These are phyloP conservation scores for Gliomastix tumulicola DNA, from an alignment of 2,329 filamentous ascomycete genomes.

Conservation along the genomic window DNA sequence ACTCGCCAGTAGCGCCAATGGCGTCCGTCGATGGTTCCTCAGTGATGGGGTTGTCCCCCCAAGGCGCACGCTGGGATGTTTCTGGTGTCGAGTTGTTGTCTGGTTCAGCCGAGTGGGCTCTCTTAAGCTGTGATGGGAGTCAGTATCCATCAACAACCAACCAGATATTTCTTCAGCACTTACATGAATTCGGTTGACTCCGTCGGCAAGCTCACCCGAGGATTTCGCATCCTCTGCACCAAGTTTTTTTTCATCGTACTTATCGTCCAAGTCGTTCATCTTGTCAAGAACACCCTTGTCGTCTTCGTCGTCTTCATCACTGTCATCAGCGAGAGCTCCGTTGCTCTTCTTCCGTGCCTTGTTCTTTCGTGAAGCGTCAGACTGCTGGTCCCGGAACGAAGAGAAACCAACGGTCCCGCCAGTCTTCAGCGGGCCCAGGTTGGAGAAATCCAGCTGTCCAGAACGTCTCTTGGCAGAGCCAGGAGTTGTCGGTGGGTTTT, in stretches of 20 bases:
- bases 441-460: slow-evolving; percentile 77
- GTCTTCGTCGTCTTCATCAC: slow-evolving; percentile 68
- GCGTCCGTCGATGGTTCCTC: slow-evolving; percentile 27
- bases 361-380: slow-evolving; percentile 45
- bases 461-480: slow-evolving; percentile 70
- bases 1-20: too few relatives aligned
- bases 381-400: slow-evolving; percentile 69
- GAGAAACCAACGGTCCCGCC: slow-evolving; percentile 87
- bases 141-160: too few relatives aligned
- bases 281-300: slow-evolving; percentile 54
- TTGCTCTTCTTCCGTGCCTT: slow-evolving; percentile 58
- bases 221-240: slow-evolving; percentile 66
- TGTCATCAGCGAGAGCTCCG: slow-evolving; percentile 64
- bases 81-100: slow-evolving; percentile 33
- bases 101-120: slow-evolving; percentile 69
- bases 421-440: slow-evolving; percentile 74
- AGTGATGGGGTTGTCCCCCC: slow-evolving; percentile 26
- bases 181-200: slow-evolving; percentile 77
- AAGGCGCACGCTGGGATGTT: slow-evolving; percentile 27
- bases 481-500: slow-evolving; percentile 54
- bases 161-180: slow-evolving; percentile 22
- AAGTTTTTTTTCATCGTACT: slow-evolving; percentile 33
- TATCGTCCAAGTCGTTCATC: slow-evolving; percentile 30
- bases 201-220: slow-evolving; percentile 70
- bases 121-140: slow-evolving; percentile 73